Conservation (phyloP, 768 basidiomycete species). For the Coprinopsis sp. region DNA sequence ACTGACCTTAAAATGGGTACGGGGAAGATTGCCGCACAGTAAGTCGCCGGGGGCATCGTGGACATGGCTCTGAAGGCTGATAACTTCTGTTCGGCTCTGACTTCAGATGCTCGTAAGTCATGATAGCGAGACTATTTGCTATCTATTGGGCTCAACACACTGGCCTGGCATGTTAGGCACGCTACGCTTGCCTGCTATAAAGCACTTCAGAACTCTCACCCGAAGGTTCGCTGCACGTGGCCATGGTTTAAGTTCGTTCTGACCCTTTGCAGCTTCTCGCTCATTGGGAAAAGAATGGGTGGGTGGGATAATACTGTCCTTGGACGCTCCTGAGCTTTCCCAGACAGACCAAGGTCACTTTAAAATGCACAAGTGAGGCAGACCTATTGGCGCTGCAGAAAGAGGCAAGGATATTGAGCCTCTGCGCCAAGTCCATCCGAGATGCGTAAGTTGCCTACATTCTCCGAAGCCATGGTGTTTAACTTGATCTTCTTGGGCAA, state of each 20-base stretch:
- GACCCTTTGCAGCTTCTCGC: slow-evolving; percentile 40
- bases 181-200: slow-evolving; percentile 96
- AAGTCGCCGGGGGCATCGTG: too few relatives aligned
- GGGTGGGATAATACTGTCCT: slow-evolving; percentile 10
- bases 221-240: slow-evolving; percentile 25
- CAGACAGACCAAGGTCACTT: slow-evolving; percentile 96
- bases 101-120: slow-evolving; percentile 9
- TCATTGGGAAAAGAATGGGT: slow-evolving; percentile 92
- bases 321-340: background rate
- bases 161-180: slow-evolving; percentile 52
- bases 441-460: slow-evolving; percentile 60
- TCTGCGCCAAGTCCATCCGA: slow-evolving; percentile 85
- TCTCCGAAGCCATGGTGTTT: background rate
- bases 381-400: slow-evolving; percentile 81
- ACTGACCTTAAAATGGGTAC: slow-evolving; percentile 57
- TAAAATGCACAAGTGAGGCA: slow-evolving; percentile 76
- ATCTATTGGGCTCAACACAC: background rate
- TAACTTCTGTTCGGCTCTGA: too few relatives aligned
- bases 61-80: too few relatives aligned
- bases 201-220: slow-evolving; percentile 66
- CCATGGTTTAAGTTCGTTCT: background rate
- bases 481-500: slow-evolving; percentile 21
- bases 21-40: slow-evolving; percentile 76
- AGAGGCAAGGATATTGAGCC: slow-evolving; percentile 75
- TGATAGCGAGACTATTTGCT: background rate